phyloP scores from a whole-genome alignment of 192 early-diverging fungal genomes.

The Gamsiella multidivaricata region DNA sequence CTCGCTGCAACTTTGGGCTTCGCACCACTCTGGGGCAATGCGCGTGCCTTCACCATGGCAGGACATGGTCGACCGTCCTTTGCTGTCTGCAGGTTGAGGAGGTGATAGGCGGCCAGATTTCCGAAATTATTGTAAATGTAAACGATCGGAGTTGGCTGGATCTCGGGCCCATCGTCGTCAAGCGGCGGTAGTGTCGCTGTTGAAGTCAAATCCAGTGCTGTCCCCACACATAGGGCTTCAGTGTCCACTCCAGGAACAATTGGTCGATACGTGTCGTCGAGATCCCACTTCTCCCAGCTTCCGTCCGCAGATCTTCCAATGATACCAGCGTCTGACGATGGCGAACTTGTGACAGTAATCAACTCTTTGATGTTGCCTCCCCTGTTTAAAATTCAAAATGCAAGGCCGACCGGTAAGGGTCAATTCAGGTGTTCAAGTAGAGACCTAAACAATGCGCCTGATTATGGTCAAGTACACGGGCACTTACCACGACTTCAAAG shows the following conservation, averaged over 20 bases:
- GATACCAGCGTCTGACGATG: conserved; percentile 60
- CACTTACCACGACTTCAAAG: conserved; percentile 69
- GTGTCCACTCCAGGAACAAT: conserved; percentile 77
- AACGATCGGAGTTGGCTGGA: conserved; percentile 75
- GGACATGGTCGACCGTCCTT: conserved; percentile 51
- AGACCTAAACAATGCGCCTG: too few species aligned
- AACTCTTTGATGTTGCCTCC: conserved; percentile 49
- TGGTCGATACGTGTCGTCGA: conserved; percentile 66
- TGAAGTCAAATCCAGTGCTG: conserved; percentile 80
- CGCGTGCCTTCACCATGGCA: conserved; percentile 45
- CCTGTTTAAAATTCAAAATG: conserved; percentile 17
- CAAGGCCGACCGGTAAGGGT: too few species aligned
- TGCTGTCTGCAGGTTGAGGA: conserved; percentile 68
- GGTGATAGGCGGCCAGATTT: conserved; percentile 71
- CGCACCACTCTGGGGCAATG: conserved; percentile 3
- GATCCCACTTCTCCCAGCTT: conserved; percentile 75
- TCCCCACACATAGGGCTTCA: conserved; percentile 72
- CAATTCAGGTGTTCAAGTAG: too few species aligned
- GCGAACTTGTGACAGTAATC: conserved; percentile 54
- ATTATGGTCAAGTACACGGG: too few species aligned
- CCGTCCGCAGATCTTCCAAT: conserved; percentile 59
- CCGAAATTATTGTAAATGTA: conserved; percentile 78
- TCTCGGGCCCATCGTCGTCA: conserved; percentile 56
- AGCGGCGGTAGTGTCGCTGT: conserved; percentile 63
- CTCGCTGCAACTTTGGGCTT: neutral